phyloP scores from a whole-genome alignment of 2,329 filamentous ascomycete genomes.

The Nothophoma quercina region DNA sequence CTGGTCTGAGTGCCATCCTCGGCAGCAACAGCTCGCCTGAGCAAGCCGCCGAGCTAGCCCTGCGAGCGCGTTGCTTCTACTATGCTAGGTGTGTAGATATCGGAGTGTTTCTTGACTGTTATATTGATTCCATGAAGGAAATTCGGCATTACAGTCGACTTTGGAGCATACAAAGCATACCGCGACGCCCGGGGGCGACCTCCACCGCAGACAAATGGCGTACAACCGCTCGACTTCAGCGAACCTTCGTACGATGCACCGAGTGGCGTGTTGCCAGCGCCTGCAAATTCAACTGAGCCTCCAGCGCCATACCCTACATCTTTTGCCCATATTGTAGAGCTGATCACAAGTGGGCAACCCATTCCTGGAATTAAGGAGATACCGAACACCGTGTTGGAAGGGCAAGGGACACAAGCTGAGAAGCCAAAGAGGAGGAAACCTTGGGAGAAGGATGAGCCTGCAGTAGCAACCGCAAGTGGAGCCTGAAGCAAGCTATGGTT shows the following conservation, averaged over 20 bases:
- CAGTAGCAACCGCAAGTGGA: neutral
- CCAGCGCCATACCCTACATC: slow-evolving; percentile 79
- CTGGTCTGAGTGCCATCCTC: slow-evolving; percentile 70
- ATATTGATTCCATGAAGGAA: slow-evolving; percentile 39
- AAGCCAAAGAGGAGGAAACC: slow-evolving; percentile 70
- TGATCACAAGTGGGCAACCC: slow-evolving; percentile 81
- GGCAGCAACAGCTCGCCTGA: slow-evolving; percentile 64
- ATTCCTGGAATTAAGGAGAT: slow-evolving; percentile 90
- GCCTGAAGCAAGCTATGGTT: neutral
- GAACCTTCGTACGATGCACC: slow-evolving; percentile 18
- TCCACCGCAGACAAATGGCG: slow-evolving; percentile 28
- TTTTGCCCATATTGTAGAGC: slow-evolving; percentile 84
- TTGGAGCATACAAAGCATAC: slow-evolving; percentile 73
- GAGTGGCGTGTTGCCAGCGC: slow-evolving; percentile 32
- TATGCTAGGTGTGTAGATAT: slow-evolving; percentile 57
- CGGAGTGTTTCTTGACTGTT: neutral
- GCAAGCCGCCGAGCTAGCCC: slow-evolving; percentile 64
- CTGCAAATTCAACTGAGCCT: slow-evolving; percentile 35
- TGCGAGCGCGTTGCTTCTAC: slow-evolving; percentile 75
- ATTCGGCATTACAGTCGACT: slow-evolving; percentile 64
- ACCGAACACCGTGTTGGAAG: slow-evolving; percentile 77
- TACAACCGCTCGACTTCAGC: slow-evolving; percentile 15
- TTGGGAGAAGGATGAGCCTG: slow-evolving; percentile 73
- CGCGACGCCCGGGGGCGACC: slow-evolving; percentile 47
- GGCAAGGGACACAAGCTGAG: slow-evolving; percentile 67